Conservation (phyloP, 2,329 filamentous ascomycete genomes). For the Thelonectria blattea region DNA sequence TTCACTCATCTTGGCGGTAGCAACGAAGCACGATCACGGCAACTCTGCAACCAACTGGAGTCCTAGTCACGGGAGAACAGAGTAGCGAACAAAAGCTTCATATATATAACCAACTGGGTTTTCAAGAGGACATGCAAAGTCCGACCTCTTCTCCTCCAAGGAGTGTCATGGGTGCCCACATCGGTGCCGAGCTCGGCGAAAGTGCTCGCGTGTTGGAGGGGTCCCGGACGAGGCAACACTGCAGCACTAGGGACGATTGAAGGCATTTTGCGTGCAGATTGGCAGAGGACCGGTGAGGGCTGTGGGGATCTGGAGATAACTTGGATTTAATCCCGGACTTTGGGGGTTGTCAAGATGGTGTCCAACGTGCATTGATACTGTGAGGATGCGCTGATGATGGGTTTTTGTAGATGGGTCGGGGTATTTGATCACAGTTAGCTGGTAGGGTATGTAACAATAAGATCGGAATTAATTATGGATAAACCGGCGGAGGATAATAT, state of each 20-base stretch:
- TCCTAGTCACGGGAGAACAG: not conserved
- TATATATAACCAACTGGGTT: not conserved
- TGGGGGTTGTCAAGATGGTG: not conserved
- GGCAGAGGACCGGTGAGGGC: not conserved
- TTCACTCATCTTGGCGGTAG: constrained; percentile 6
- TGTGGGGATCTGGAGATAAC: constrained; percentile 15
- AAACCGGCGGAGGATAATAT: not conserved
- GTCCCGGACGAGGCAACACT: not conserved
- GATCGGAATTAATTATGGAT: not conserved
- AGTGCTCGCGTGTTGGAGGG: not conserved
- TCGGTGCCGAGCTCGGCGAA: constrained; percentile 27
- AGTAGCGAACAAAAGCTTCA: not conserved
- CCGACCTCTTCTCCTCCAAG: not conserved
- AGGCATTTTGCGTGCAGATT: not conserved
- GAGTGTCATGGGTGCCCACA: constrained; percentile 4
- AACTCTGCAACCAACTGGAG: not conserved
- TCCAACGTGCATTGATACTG: not conserved
- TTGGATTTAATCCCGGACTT: constrained; percentile 8
- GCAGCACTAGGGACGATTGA: not conserved
- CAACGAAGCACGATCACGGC: not conserved
- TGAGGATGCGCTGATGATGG: not conserved
- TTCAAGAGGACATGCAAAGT: not conserved
- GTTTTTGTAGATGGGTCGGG: not conserved
- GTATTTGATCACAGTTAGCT: not conserved
- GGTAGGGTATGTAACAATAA: not conserved